phyloP scores from a whole-genome alignment of 106 monocot genomes.

The Platanthera guangdongensis region DNA sequence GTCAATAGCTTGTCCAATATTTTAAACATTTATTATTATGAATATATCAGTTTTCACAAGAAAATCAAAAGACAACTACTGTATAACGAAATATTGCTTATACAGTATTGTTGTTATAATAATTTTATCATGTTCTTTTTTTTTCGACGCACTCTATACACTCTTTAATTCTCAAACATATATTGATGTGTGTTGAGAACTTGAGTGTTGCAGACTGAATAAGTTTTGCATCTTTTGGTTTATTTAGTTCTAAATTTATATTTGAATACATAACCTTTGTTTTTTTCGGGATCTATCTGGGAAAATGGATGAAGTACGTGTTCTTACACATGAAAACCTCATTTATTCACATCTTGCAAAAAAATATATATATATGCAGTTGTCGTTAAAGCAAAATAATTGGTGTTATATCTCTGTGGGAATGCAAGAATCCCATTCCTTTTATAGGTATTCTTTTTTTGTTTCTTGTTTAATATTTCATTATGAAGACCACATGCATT shows the following conservation, averaged over 20 bases:
- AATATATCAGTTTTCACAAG: too few relatives aligned
- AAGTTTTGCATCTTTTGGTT: too few relatives aligned
- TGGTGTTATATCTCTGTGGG: slow-evolving; percentile 99
- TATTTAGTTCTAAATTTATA: neutral
- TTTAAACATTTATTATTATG: too few relatives aligned
- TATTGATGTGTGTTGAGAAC: neutral
- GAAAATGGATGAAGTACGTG: slow-evolving; percentile 75
- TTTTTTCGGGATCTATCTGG: slow-evolving; percentile 74
- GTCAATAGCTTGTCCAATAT: too few relatives aligned
- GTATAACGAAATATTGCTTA: too few relatives aligned
- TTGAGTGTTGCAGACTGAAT: neutral
- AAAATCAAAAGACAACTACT: too few relatives aligned
- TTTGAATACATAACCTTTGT: slow-evolving; percentile 2
- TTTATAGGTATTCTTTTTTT: slow-evolving; percentile 59
- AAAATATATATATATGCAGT: slow-evolving; percentile 83
- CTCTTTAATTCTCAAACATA: neutral
- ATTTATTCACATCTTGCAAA: slow-evolving; percentile 92
- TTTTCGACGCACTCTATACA: neutral
- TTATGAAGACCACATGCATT: too few relatives aligned
- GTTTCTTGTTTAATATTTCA: neutral
- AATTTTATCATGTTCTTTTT: too few relatives aligned
- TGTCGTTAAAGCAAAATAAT: slow-evolving; percentile 86
- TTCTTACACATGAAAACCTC: slow-evolving; percentile 89
- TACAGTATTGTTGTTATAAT: too few relatives aligned
- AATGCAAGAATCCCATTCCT: slow-evolving; percentile 86